Conservation (phyloP, 768 basidiomycete genomes). For the Mrakia frigida region DNA sequence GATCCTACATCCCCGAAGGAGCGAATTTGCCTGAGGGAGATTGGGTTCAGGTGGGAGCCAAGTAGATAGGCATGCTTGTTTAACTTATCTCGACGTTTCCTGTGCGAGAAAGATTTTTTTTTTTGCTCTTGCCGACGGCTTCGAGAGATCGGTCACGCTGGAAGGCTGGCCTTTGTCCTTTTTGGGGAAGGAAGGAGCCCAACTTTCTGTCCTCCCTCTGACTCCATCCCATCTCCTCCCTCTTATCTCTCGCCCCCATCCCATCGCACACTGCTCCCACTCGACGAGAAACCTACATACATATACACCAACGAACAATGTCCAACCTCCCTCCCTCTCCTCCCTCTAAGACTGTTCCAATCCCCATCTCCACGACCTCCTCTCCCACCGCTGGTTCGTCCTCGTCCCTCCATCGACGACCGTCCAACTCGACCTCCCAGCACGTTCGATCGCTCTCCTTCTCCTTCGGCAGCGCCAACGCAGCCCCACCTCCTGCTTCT, state of each 20-base stretch:
- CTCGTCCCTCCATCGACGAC: background rate
- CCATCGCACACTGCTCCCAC: background rate
- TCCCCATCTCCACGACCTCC: constrained; percentile 2
- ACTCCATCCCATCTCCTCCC: background rate
- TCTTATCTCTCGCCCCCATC: background rate
- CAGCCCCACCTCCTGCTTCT: background rate
- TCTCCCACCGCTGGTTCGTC: too few species aligned
- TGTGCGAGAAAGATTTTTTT: too few species aligned
- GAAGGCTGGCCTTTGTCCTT: too few species aligned
- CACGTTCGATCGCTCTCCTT: constrained; percentile 12
- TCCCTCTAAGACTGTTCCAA: background rate
- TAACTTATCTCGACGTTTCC: background rate
- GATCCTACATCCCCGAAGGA: too few species aligned
- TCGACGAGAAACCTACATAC: background rate
- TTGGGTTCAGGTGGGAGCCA: constrained; percentile 19
- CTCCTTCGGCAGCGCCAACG: constrained; percentile 6
- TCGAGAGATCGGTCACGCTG: too few species aligned
- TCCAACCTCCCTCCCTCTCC: constrained; percentile 5
- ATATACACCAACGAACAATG: background rate
- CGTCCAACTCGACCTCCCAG: constrained; percentile 7
- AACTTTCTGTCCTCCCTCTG: background rate
- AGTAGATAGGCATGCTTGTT: background rate
- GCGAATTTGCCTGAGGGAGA: constrained; percentile 6
- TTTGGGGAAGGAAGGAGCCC: too few species aligned
- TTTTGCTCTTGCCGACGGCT: background rate